Evolutionary conservation across 2,329 filamentous ascomycete species (phyloP).

Genomic region (Lizonia empirigonia): DNA sequence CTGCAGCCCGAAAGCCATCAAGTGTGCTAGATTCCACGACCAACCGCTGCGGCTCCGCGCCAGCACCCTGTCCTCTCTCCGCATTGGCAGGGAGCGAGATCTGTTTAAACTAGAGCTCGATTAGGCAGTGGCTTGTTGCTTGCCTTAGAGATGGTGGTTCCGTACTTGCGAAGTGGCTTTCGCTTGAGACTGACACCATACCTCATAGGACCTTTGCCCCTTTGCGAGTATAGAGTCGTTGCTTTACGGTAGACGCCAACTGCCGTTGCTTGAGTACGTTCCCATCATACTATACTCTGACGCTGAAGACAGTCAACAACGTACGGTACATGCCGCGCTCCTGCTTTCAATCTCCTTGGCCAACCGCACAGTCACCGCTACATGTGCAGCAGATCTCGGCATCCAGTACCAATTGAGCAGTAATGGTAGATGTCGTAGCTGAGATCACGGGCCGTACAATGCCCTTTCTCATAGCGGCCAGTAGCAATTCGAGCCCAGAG

Average conservation of each 20-base stretch:
- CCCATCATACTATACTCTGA: not conserved
- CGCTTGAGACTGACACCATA: not conserved
- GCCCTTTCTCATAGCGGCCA: constrained; percentile 1
- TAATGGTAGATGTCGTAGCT: constrained; percentile 8
- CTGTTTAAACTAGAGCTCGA: constrained; percentile 16
- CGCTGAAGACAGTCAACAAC: not conserved
- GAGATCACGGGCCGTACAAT: not conserved
- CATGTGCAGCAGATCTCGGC: constrained; percentile 12
- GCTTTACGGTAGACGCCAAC: not conserved
- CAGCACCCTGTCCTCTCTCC: constrained; percentile 17
- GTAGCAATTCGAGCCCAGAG: constrained; percentile 1
- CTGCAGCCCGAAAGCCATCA: constrained; percentile 19
- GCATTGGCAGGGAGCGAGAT: constrained; percentile 23
- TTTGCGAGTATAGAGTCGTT: not conserved
- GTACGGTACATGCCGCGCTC: not conserved
- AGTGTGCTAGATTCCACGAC: constrained; percentile 14
- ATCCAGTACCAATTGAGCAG: constrained; percentile 11
- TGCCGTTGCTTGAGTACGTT: not conserved
- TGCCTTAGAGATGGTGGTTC: constrained; percentile 18
- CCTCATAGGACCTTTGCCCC: not conserved
- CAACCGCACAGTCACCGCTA: constrained; percentile 3
- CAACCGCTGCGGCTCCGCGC: constrained; percentile 37
- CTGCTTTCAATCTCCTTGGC: constrained; percentile 2
- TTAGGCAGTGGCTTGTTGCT: constrained; percentile 9
- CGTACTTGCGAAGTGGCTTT: constrained; percentile 23